phyloP scores from a whole-genome alignment of 2,329 filamentous ascomycete species.

The Tolypocladium sp. region DNA sequence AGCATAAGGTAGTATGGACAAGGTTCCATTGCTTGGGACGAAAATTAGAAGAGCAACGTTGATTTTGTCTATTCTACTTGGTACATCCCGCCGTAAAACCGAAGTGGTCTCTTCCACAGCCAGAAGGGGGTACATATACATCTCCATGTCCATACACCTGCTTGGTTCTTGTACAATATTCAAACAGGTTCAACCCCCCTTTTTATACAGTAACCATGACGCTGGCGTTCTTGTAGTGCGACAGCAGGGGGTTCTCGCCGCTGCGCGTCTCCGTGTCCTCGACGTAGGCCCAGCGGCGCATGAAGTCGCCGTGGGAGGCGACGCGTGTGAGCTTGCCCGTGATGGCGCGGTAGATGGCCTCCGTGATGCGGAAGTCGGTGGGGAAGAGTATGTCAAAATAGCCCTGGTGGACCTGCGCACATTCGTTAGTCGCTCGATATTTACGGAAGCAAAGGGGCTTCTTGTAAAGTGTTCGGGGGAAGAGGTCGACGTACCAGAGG shows the following conservation, averaged over 20 bases:
- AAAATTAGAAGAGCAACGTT: not conserved
- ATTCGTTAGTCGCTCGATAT: not conserved
- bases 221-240: conserved; percentile 92
- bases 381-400: conserved; percentile 99
- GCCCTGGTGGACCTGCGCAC: conserved; percentile 76
- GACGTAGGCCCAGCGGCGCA: conserved; percentile 80
- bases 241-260: conserved; percentile 87
- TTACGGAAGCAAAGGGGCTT: not conserved
- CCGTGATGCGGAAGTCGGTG: conserved; percentile 84
- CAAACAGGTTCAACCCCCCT: not conserved
- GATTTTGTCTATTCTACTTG: not conserved
- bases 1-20: not conserved
- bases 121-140: not conserved
- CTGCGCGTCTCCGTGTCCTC: conserved; percentile 82
- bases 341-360: conserved; percentile 85
- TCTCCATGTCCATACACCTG: not conserved
- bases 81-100: not conserved
- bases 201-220: conserved; percentile 75
- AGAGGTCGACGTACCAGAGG: conserved; percentile 58
- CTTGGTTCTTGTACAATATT: not conserved
- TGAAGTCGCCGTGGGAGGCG: conserved; percentile 80
- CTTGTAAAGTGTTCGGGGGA: not conserved
- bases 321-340: conserved; percentile 87
- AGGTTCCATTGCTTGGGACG: not conserved
- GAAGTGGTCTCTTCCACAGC: not conserved